Percentiles rank a stretch among this genome's conserved stretches.
Conservation (phyloP, 2,329 filamentous ascomycete species). For the Canariomyces notabilis region DNA sequence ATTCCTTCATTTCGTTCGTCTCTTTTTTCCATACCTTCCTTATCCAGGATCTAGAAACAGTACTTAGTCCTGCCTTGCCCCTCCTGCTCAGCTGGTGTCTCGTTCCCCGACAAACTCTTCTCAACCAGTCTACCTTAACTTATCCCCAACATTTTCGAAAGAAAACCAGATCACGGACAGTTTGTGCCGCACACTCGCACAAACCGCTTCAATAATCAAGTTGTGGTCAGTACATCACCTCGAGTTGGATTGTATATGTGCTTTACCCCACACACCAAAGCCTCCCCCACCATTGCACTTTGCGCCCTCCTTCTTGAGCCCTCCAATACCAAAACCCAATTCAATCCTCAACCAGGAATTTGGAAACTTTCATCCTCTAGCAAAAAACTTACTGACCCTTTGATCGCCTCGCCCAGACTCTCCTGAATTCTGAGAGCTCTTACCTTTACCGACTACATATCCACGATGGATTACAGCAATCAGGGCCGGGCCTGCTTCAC, state of each 20-base stretch:
- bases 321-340: slow-evolving; percentile 24
- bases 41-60: slow-evolving; percentile 10
- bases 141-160: slow-evolving; percentile 3
- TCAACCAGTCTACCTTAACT: slow-evolving; percentile 9
- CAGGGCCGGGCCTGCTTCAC: slow-evolving; percentile 44
- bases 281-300: slow-evolving; percentile 21
- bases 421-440: slow-evolving; percentile 4
- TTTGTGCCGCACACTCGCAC: slow-evolving; percentile 15
- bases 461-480: slow-evolving; percentile 33
- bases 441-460: slow-evolving; percentile 15
- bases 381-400: slow-evolving; percentile 22
- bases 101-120: not conserved
- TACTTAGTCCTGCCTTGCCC: slow-evolving; percentile 10
- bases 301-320: slow-evolving; percentile 19
- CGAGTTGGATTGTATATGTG: too few relatives aligned
- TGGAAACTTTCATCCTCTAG: slow-evolving; percentile 14
- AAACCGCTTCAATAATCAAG: slow-evolving; percentile 3
- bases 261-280: slow-evolving; percentile 22
- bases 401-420: slow-evolving; percentile 13
- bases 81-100: slow-evolving; percentile 4
- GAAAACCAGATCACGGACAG: not conserved
- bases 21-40: slow-evolving; percentile 15
- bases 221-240: slow-evolving; percentile 17
- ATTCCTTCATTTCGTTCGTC: slow-evolving; percentile 18
- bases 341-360: slow-evolving; percentile 12